Base-by-base conservation (phyloP, 2,329 filamentous ascomycete species). In the Calonectria crousiana region DNA sequence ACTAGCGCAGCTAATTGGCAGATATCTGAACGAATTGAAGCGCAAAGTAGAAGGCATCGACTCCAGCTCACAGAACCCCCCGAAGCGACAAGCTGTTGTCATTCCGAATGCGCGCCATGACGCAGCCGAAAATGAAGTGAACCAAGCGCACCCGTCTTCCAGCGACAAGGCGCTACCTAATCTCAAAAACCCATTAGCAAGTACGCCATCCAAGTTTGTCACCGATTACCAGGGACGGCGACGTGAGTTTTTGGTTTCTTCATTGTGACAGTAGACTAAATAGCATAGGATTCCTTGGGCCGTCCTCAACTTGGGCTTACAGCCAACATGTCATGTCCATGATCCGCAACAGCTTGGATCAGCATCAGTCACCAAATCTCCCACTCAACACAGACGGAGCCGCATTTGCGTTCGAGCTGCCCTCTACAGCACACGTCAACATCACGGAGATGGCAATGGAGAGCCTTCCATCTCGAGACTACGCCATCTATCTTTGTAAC, bases 301-400 rank as follows among this genome's bases (percentile, higher is more conserved):
- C 72, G 18, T 67, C 72, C 3, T 74, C 72, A 52, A 74, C 72
- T 8, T 74, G 72, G 72, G 72, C 72, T 10, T 71, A 71, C n/a
- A 71, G 68, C 41, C 60, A 69, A 47, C 72, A 71, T 64, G 72
- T 66, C 44, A 74, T 74, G 68, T 23, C 34, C 34, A 67, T 74
- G 72, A 67, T 74, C 20, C 30, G 64, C 20, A 26, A 71, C 34
- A 47, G 41, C 23, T 47, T 74, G 3, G 72, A 53, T 10, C 36
- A 74, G 13, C 68, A 74, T 3, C 52, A 38, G 13, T 62, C 72
- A 1, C 68, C 68, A 0, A 38, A 53, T 20, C 30, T 73, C 14
- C 72, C 72, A 1, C 30, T 71, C 6, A 74, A 74, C 23, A 66
- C 65, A 9, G 72, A 74, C 9, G 72, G 72, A 10, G 56, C 72